Base-by-base conservation (phyloP, 202 grass and related monocot species). In the Alloteropsis angusta region DNA sequence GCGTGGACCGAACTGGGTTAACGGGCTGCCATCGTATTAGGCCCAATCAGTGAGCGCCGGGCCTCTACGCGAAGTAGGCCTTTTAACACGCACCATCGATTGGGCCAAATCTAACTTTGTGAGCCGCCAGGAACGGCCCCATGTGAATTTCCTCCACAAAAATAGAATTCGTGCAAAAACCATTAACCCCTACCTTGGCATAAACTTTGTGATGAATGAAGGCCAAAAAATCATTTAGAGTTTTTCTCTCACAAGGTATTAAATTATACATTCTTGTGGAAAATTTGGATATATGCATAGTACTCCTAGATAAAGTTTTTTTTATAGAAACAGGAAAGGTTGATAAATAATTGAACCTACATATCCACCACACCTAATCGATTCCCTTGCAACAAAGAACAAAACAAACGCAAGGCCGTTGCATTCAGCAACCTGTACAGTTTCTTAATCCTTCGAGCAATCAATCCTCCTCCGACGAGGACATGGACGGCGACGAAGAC, bases 361-460 rank as follows among this genome's bases (percentile, higher is more conserved):
- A 58, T 80, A 47, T 0, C 7, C 8, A 62, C 7, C 5, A 62
- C 48, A 55, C 25, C 59, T 23, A 41, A 50, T 30, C 5, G 28
- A 36, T 65, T 65, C 32, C 8, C 10, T 32, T 19, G 1, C 23
- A 47, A 19, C 16, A 36, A 34, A 21, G 25, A 68, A 47, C 0
- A 68, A 47, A 47, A 53, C 16, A 28, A 13, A 6, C 30, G 15
- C 59, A 36, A 36, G 3, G 44, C 9, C 39, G 38, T 46, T 34
- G 81, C 76, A 46, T 57, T 49, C 30, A n/a, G 55, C 72, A 65
- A 78, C 65, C 35, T 67, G 2, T 55, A 39, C 63, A 49, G 11
- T 4, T 9, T 41, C 22, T 17, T 68, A 61, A 3, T 35, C 44
- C 18, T 72, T 72, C 2, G 34, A n/a, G 48, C 56, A 77, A 21